Percentiles rank a stretch among this genome's conserved stretches.
These are phyloP conservation scores for Pythium oligandrum DNA, from an alignment of 352 stramenopile genomes.

Conservation along the genomic window DNA sequence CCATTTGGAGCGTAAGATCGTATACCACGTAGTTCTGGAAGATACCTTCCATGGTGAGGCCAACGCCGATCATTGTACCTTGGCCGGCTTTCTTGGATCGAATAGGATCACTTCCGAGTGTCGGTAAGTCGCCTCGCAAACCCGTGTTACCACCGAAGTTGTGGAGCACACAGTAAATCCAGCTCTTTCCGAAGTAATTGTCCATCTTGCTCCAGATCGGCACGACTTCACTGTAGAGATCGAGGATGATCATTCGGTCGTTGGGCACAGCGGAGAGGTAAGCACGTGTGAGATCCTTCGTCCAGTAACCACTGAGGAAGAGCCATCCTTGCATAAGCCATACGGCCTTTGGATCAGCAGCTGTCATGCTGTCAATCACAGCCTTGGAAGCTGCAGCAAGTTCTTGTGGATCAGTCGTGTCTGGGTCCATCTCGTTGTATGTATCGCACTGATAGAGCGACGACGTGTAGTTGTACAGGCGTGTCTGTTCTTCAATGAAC, in stretches of 20 bases:
- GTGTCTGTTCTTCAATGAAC: constrained; percentile 68
- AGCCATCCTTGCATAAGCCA: constrained; percentile 86
- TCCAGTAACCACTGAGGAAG: constrained; percentile 73
- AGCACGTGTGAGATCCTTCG: constrained; percentile 45
- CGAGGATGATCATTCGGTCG: constrained; percentile 64
- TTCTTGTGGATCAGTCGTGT: constrained; percentile 42
- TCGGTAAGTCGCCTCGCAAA: constrained; percentile 67
- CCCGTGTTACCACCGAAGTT: constrained; percentile 82
- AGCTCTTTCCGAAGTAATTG: constrained; percentile 80
- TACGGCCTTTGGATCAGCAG: constrained; percentile 60
- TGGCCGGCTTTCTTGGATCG: constrained; percentile 34
- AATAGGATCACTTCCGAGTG: constrained; percentile 45
- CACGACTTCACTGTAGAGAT: constrained; percentile 74
- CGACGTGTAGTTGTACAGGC: constrained; percentile 67
- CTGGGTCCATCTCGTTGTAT: constrained; percentile 81
- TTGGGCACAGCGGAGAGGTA: constrained; percentile 33
- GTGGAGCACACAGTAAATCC: constrained; percentile 83
- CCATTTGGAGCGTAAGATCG: constrained; percentile 71
- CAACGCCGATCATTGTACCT: constrained; percentile 70
- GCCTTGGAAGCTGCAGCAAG: constrained; percentile 52
- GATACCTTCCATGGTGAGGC: constrained; percentile 82
- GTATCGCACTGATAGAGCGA: constrained; percentile 79
- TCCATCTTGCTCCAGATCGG: constrained; percentile 71
- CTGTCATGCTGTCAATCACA: constrained; percentile 72
- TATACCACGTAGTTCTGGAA: constrained; percentile 87